phyloP scores from a whole-genome alignment of 805 yeast species.

The Candida hungchunana region DNA sequence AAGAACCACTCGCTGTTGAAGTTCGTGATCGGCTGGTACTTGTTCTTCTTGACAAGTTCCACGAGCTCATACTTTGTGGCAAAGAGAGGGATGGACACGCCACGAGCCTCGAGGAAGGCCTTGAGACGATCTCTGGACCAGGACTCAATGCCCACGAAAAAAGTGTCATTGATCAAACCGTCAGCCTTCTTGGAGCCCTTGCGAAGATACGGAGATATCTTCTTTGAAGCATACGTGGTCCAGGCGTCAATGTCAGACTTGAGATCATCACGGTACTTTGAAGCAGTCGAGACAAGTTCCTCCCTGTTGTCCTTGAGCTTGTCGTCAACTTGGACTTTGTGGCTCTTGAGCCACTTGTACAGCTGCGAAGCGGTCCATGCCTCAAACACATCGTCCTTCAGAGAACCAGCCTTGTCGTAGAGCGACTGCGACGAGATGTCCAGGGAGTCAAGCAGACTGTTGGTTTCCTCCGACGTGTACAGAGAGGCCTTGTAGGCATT shows the following conservation, averaged over 20 bases:
- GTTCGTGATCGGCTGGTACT: slow-evolving; percentile 32
- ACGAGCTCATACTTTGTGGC: slow-evolving; percentile 38
- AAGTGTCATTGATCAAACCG: slow-evolving; percentile 40
- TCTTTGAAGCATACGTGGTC: slow-evolving; percentile 26
- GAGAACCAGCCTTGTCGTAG: slow-evolving; percentile 35
- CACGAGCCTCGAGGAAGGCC: slow-evolving; percentile 38
- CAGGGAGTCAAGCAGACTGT: slow-evolving; percentile 36
- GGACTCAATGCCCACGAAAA: slow-evolving; percentile 39
- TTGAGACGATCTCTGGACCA: slow-evolving; percentile 45
- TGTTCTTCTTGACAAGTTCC: slow-evolving; percentile 35
- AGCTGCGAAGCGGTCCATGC: slow-evolving; percentile 53
- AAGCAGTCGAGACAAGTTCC: slow-evolving; percentile 33
- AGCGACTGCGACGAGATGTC: slow-evolving; percentile 33
- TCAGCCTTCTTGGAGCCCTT: slow-evolving; percentile 32
- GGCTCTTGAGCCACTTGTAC: slow-evolving; percentile 47
- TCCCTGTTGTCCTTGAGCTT: slow-evolving; percentile 32
- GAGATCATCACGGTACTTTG: slow-evolving; percentile 31
- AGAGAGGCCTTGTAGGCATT: slow-evolving; percentile 41
- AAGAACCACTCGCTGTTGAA: slow-evolving; percentile 30
- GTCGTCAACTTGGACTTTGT: slow-evolving; percentile 37
- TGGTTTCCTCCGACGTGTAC: slow-evolving; percentile 35
- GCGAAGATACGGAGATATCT: slow-evolving; percentile 32
- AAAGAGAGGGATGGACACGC: slow-evolving; percentile 34
- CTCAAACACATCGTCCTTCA: slow-evolving; percentile 43
- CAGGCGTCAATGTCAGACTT: slow-evolving; percentile 38